Evolutionary conservation across 768 basidiomycete genomes (phyloP).

Genomic region (Pulveroboletus sp.): DNA sequence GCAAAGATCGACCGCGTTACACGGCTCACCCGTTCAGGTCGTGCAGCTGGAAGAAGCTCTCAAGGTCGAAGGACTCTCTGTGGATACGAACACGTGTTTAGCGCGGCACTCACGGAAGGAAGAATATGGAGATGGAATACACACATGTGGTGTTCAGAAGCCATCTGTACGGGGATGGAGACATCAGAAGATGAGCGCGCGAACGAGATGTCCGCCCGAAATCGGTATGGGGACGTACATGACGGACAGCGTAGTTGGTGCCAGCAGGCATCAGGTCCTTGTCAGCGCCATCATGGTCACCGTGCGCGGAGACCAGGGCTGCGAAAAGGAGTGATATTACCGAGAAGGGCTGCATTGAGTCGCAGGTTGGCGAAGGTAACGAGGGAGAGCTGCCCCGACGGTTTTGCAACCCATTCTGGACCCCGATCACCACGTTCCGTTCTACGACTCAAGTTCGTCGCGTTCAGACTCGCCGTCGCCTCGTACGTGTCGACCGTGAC

Average conservation of each 20-base stretch:
- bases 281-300: slow-evolving; percentile 49
- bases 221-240: slow-evolving; percentile 55
- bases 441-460: too few species aligned
- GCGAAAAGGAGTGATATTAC: slow-evolving; percentile 37
- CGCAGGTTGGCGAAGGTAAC: slow-evolving; percentile 6
- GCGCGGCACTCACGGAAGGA: not conserved
- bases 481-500: not conserved
- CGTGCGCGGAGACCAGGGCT: slow-evolving; percentile 47
- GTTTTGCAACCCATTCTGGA: not conserved
- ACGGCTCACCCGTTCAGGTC: slow-evolving; percentile 71
- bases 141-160: slow-evolving; percentile 84
- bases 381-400: not conserved
- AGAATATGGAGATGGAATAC: slow-evolving; percentile 10
- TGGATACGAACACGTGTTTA: not conserved
- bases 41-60: slow-evolving; percentile 93
- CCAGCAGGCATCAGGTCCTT: slow-evolving; percentile 54
- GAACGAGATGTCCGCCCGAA: slow-evolving; percentile 1
- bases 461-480: not conserved
- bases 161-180: slow-evolving; percentile 56
- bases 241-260: slow-evolving; percentile 74
- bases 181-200: slow-evolving; percentile 9
- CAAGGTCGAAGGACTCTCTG: slow-evolving; percentile 77
- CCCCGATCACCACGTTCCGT: slow-evolving; percentile 19
- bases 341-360: slow-evolving; percentile 45
- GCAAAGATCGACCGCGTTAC: not conserved